Percentiles rank a stretch among this genome's conserved stretches.
phyloP scores from a whole-genome alignment of 305 asterid genomes.

The Solanum chacoense region DNA sequence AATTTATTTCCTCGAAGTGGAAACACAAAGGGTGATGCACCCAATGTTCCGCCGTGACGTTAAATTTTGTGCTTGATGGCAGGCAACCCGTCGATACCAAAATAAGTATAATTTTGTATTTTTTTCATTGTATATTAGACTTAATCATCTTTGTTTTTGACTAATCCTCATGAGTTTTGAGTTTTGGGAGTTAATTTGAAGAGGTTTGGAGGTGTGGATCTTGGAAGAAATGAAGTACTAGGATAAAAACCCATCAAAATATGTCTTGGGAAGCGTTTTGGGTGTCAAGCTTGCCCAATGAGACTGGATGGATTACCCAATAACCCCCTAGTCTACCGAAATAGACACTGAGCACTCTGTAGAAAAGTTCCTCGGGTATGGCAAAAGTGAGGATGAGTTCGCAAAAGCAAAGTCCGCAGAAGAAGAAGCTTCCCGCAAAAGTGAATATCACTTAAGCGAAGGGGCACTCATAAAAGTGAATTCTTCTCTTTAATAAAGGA shows the following conservation, averaged over 20 bases:
- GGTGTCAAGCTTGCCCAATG: neutral
- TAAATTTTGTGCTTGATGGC: neutral
- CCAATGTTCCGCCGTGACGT: neutral
- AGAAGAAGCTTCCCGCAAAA: neutral
- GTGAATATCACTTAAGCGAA: too few species aligned
- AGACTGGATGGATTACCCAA: neutral
- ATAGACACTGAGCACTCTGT: neutral
- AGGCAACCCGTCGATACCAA: neutral
- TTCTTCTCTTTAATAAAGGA: too few species aligned
- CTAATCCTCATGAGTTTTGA: neutral
- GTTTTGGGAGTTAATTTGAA: neutral
- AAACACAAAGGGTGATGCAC: neutral
- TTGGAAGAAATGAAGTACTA: neutral
- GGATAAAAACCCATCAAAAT: neutral
- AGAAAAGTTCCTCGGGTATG: neutral
- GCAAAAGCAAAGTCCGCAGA: neutral
- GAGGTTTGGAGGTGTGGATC: neutral
- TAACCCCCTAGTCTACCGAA: neutral
- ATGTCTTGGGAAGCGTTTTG: neutral
- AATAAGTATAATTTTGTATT: too few species aligned
- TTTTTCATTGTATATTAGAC: neutral
- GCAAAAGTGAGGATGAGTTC: neutral
- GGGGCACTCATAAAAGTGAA: neutral
- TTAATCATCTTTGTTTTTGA: neutral
- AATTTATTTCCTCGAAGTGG: neutral